Evolutionary conservation across 2,329 filamentous ascomycete species (phyloP), one percentile per base, ranked within the genome.

Genomic region (Sporothrix inflata): DNA sequence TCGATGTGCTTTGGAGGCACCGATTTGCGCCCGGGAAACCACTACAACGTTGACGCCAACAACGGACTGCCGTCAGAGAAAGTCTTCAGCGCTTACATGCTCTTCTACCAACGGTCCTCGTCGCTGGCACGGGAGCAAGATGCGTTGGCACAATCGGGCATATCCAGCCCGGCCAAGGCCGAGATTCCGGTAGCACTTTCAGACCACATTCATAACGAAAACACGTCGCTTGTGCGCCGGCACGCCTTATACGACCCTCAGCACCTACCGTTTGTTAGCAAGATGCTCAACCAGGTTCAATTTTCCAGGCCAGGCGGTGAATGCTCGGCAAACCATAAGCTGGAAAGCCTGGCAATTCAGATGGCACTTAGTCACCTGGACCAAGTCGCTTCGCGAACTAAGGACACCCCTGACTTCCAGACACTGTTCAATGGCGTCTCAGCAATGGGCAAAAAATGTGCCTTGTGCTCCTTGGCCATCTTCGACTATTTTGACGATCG

Each of bases 51-150:
- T 42, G 82, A 87, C 73, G 78, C 77, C 67, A 81, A 83, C 66
- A 81, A 83, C 76, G 82, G 83, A 73, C 79, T 84, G 21, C 76
- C 84, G 0, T 89, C 86, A 75, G 88, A 90, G 77, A 95, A 94
- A 80, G 87, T 88, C 4, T 91, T 91, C 84, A 98, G 94, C 79
- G 96, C 95, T 14, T 99, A 99, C 80, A 98, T 99, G 93, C 86
- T 99, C 9, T 98, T 99, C 80, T 99, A 99, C 80, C 92, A 98
- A 80, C 90, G 96, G 66, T 88, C 90, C 3, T 90, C 90, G 0
- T 88, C 89, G 4, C 85, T 94, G 71, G 83, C 85, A 21, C 80
- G 81, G 19, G 86, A 88, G 73, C 85, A 88, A 76, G 81, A 85
- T 38, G 77, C 80, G 1, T 82, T 89, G 76, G 79, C 83, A 69